Evolutionary conservation across 176 grass and related monocot species (phyloP), one percentile per base, ranked within the genome.

Genomic region (Ampelocalamus luodianensis): DNA sequence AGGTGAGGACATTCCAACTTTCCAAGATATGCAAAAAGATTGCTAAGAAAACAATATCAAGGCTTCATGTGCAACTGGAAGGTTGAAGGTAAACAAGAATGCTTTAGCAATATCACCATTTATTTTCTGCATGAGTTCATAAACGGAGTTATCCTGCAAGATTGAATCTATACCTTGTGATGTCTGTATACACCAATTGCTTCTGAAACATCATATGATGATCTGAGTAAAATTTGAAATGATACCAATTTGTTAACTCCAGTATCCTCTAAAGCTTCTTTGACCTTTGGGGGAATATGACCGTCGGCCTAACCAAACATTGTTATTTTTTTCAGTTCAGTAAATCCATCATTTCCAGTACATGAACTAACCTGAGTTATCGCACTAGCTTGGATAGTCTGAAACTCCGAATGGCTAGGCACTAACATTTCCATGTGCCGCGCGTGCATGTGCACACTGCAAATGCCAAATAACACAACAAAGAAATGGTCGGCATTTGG

Each of bases 401-500:
- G 67, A 23, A 48, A 78, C 64, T 44, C 5, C 20, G 60, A 79
- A 26, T 23, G 26, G 20, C 11, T 17, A 10, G 55, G 12, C 40
- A 18, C 26, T 71, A 78, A 7, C 51, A 70, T 11, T 37, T 72
- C 17, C 80, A 73, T 73, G 68, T 83, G 80, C 54, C 24, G 23
- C 59, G 23, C 59, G 64, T 56, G 61, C 71, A 10, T 4, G 85
- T 38, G 78, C 59, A 14, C 45, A 73, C n/a, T n/a, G n/a, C n/a
- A n/a, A n/a, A n/a, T 76, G 85, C 58, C 2, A 40, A 54, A 54
- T 46, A 20, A 55, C 5, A 8, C 68, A 81, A 75, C 77, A 66
- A 74, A 50, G 46, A 81, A 74, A 75, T 82, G 46, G 58, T 86
- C 60, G 61, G 79, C 78, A 26, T 80, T 54, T 37, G 7, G n/a